Base-by-base conservation (phyloP, 2,329 filamentous ascomycete genomes). In the Cordyceps javanica region DNA sequence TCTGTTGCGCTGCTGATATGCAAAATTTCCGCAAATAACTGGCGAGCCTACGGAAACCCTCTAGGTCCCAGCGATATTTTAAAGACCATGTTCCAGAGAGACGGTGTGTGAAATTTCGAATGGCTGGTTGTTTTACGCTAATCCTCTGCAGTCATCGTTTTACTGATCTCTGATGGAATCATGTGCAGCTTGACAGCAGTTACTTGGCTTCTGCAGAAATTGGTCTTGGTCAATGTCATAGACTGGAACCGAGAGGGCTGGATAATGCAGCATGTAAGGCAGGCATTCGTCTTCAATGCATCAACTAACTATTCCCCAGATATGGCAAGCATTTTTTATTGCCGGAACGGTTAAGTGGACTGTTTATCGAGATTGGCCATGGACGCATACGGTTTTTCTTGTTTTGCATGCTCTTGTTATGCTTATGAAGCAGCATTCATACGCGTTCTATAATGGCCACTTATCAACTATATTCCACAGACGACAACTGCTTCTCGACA, bases 401-500 rank as follows among this genome's bases (percentile, higher is more conserved):
- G 84, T 89, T 10, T 74, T 92, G 19, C 88, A 92, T 66, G 84
- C 84, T 14, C 73, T 92, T 57, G 82, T 88, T 3, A 87, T 91
- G 78, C 68, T 92, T 25, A 92, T 92, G 89, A 93, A 93, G 74
- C 88, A 91, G 70, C 89, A 91, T 68, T 88, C 85, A 19, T 91
- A 90, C 66, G 80, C 86, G 5, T 90, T 90, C 63, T 91, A 90
- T 70, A 92, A 91, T 64, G 89, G 89, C 7, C 82, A 91, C 61
- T 74, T 87, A 52, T 90, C 81, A 3, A 79, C 82, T 21, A 74
- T 82, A 3, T 82, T 85, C 65, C 78, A 81, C 59, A 75, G 74
- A 57, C 74, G 80, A 2, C 62, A 66, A 11, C 65, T 69, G n/a
- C 68, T 82, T n/a, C 67, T 74, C 10, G 66, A 63, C 5, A 78